phyloP scores from a whole-genome alignment of 2,329 filamentous ascomycete genomes.

The Pestalotiopsis sp. region DNA sequence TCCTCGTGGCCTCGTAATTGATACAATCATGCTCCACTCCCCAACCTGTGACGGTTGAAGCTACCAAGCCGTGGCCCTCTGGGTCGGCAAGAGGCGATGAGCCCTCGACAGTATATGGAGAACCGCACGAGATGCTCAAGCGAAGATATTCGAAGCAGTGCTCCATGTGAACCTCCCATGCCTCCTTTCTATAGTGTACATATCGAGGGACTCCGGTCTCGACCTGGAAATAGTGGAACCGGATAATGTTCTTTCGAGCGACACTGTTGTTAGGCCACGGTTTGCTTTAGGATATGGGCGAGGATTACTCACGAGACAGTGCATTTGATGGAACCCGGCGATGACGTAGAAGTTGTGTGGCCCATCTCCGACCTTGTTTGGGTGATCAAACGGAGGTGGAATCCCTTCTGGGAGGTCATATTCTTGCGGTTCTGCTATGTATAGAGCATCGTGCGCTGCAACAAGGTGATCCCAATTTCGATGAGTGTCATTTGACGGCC shows the following conservation, averaged over 20 bases:
- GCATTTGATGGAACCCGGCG: background rate
- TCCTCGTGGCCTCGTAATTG: slow-evolving; percentile 1
- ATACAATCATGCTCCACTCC: slow-evolving; percentile 2
- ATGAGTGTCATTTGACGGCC: background rate
- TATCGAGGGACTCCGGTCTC: background rate
- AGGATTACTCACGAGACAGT: background rate
- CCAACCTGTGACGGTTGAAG: slow-evolving; percentile 1
- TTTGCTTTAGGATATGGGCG: background rate
- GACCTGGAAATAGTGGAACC: background rate
- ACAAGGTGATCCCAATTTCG: background rate
- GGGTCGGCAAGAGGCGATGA: slow-evolving; percentile 3
- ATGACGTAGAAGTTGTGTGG: background rate
- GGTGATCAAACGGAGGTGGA: background rate
- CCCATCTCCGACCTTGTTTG: background rate
- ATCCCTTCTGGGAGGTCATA: background rate
- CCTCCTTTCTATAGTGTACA: background rate
- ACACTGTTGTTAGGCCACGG: background rate
- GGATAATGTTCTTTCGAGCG: background rate
- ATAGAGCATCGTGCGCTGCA: background rate
- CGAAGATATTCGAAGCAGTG: background rate
- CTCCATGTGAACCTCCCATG: background rate
- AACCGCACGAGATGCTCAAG: background rate
- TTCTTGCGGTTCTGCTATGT: background rate
- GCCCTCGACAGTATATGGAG: background rate
- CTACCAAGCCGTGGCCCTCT: background rate